Evolutionary conservation across 805 yeast genomes (phyloP), one percentile per base, ranked within the genome.

Genomic region (Torulaspora franciscae): DNA sequence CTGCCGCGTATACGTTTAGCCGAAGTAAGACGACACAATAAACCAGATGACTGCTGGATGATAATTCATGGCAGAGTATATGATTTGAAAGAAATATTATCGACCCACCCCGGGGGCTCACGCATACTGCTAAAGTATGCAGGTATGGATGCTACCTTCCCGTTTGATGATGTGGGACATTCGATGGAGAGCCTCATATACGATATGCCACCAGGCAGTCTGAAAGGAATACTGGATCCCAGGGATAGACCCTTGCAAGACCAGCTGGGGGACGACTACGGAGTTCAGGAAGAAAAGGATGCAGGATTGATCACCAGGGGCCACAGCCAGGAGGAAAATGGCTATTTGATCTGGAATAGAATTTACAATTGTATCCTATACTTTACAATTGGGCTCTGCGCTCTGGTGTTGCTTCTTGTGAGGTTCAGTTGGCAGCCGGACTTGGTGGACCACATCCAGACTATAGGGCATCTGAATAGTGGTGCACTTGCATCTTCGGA

Each of bases 141-240:
- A 4, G 62, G 62, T 2, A 51, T 46, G 41, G 62, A 58, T 44
- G 57, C 60, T 4, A 58, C 62, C 6, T 50, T 42, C 27, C 57
- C 45, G 29, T 58, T 57, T 33, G 59, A 55, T 25, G 62, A 58
- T 22, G 54, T 58, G 15, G 62, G 62, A 0, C 62, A 58, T 41
- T 51, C 60, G 25, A 43, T 58, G 47, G 67, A 69, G 27, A 61
- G 70, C n/a, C 47, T 58, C 14, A 40, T 49, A 33, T 66, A 61
- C 40, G 74, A 65, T 37, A 62, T 82, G 50, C 59, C 80, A 32
- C 77, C 79, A 33, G 77, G 73, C 40, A 67, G 77, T 36, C 69
- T 79, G 28, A 77, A 77, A 58, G 77, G 77, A 28, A 58, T 71
- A 9, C 55, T 81, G 37, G 60, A 73, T 11, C 81, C 32, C 13